phyloP scores from a whole-genome alignment of 768 basidiomycete species.

The Tricholoma furcatifolium region DNA sequence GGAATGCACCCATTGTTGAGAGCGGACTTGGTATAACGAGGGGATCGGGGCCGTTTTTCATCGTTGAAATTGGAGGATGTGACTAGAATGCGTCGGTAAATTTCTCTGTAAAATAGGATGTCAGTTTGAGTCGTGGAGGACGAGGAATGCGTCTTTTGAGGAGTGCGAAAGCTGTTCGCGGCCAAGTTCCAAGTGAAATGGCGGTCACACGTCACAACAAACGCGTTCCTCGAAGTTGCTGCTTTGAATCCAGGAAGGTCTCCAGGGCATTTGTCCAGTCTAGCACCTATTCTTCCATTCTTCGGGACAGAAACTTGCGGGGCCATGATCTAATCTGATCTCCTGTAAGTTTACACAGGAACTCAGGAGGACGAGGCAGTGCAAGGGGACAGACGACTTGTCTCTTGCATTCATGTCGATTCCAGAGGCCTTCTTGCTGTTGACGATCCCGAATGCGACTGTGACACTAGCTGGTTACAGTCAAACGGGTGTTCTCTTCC shows the following conservation, averaged over 20 bases:
- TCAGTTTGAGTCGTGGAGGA: no score
- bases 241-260: no score
- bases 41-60: slow-evolving; percentile 9
- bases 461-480: slow-evolving; percentile 31
- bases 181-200: no score
- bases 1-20: background rate
- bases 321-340: slow-evolving; percentile 12
- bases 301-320: no score
- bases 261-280: no score
- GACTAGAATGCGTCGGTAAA: background rate
- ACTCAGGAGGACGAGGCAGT: background rate
- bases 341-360: background rate
- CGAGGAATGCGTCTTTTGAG: no score
- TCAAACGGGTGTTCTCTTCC: slow-evolving; percentile 45
- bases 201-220: no score
- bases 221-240: no score
- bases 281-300: no score
- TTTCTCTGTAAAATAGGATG: no score
- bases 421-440: slow-evolving; percentile 52
- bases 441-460: slow-evolving; percentile 49
- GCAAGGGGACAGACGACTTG: background rate
- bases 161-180: no score
- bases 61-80: slow-evolving; percentile 11
- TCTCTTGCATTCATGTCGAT: slow-evolving; percentile 10
- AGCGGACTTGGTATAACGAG: slow-evolving; percentile 1